phyloP scores from a whole-genome alignment of 2,329 filamentous ascomycete genomes.

The Talaromyces sp. region DNA sequence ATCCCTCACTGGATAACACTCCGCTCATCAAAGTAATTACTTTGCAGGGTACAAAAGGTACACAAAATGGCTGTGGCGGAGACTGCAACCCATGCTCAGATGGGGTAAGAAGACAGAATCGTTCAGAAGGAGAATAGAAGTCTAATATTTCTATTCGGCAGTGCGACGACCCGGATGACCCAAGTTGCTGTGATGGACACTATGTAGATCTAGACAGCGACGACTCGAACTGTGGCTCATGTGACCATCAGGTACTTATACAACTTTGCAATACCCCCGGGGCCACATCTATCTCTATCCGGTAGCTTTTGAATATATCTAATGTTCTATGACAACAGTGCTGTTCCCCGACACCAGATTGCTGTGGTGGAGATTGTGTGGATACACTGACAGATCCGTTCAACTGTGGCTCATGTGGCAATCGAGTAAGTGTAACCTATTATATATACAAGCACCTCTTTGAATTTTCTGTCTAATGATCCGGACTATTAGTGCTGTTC shows the following conservation, averaged over 20 bases:
- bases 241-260: not conserved
- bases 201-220: not conserved
- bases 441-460: too few relatives aligned
- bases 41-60: not conserved
- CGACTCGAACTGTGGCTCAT: not conserved
- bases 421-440: not conserved
- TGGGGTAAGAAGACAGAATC: not conserved
- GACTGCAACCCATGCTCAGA: not conserved
- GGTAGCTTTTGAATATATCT: too few relatives aligned
- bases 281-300: too few relatives aligned
- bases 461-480: too few relatives aligned
- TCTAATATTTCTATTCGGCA: not conserved
- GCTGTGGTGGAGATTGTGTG: not conserved
- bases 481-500: too few relatives aligned
- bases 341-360: not conserved
- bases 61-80: not conserved
- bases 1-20: not conserved
- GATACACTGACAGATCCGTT: not conserved
- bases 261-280: too few relatives aligned
- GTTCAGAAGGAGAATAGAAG: too few relatives aligned
- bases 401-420: not conserved
- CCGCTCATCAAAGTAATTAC: not conserved
- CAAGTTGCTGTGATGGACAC: not conserved
- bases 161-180: not conserved
- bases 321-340: not conserved